A percentile compares a stretch with the other conserved stretches of the same genome.
These are phyloP conservation scores for Solanum corneliomulleri DNA, from an alignment of 257 asterid genomes.

Conservation along the genomic window DNA sequence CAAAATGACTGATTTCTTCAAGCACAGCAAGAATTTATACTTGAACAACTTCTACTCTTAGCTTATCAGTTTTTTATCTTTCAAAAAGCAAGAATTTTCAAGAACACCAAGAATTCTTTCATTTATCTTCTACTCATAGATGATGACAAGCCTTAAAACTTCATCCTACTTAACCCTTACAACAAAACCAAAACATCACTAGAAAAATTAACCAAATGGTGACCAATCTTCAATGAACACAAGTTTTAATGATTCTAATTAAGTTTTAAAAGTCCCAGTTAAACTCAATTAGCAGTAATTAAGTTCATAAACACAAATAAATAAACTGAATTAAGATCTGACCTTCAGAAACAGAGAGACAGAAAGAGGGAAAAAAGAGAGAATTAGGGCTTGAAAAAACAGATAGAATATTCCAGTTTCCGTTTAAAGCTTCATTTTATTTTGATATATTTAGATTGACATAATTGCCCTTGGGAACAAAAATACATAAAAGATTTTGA, in stretches of 20 bases:
- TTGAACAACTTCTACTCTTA: neutral
- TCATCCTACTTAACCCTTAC: neutral
- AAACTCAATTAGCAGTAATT: neutral
- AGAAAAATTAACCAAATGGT: neutral
- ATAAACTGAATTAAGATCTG: neutral
- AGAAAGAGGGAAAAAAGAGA: neutral
- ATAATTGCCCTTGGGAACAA: neutral
- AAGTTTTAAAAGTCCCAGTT: neutral
- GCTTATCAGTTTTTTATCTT: neutral
- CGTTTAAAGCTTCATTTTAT: neutral
- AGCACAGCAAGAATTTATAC: neutral
- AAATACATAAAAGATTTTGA: neutral
- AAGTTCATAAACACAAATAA: neutral
- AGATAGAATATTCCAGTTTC: neutral
- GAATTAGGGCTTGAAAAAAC: conserved; percentile 10
- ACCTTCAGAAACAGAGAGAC: neutral
- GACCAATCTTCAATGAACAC: neutral
- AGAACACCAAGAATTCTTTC: neutral
- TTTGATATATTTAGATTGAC: neutral
- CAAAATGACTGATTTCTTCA: neutral
- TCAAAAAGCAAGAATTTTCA: neutral
- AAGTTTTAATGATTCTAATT: neutral
- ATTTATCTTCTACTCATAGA: neutral
- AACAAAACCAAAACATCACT: neutral
- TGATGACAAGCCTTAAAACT: neutral